Base-by-base conservation (phyloP, 306 rosid genomes). In the Ziziphus jujuba region DNA sequence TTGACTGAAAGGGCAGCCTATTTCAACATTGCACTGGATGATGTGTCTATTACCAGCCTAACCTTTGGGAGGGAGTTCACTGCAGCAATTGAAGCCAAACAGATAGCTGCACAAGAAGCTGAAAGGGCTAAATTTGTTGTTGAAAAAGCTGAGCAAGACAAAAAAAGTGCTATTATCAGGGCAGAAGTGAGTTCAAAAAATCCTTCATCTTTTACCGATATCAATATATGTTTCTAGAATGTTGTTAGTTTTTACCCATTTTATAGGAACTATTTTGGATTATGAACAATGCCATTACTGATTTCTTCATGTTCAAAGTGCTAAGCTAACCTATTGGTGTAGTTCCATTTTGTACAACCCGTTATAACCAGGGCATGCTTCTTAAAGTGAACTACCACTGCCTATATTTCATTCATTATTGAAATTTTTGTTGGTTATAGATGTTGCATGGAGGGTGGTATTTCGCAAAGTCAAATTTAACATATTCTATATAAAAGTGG, bases 81-180 rank as follows among this genome's bases (percentile, higher is more conserved):
- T 0, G 91, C 91, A 69, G 98, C 98, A 45, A 92, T 90, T 71
- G 97, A 92, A 81, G 97, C 98, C 77, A 92, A 92, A 79, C 98
- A 92, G 75, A 97, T 92, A 70, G 97, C 97, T 69, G 98, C 98
- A 51, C 98, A 92, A 79, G 97, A 90, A 74, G 97, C 98, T 44
- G 98, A 89, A 81, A 92, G 97, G 61, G 98, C 97, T 4, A 90
- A 92, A 73, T 92, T 92, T 65, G 89, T 92, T 52, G 97, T 92
- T 34, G 97, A 92, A 67, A 90, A 92, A 67, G 97, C 98, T 59
- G 96, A 92, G 68, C 97, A 92, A 73, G 97, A 92, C 88, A 90
- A 87, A 76, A 86, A 72, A 78, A 92, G 93, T 82, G 96, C 93
- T 58, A 43, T 92, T 56, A 87, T 92, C 66, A 86, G 98, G 79